Evolutionary conservation across 2,329 filamentous ascomycete genomes (phyloP).

Genomic region (Neofusicoccum cordaticola): DNA sequence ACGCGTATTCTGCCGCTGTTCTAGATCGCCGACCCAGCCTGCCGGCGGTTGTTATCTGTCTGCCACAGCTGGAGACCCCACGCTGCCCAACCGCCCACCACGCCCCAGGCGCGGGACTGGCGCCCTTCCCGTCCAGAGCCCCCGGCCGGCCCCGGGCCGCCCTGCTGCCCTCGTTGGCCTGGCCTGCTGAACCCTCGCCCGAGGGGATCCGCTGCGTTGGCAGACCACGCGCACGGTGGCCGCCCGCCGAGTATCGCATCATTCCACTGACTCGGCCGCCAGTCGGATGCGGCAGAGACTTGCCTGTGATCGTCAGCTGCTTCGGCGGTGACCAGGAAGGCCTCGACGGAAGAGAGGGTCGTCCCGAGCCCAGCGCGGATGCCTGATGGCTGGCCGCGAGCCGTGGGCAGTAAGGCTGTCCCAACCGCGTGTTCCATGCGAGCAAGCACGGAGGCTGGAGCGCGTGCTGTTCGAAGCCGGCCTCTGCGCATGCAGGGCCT

Average conservation of each 20-base stretch:
- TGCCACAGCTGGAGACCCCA: not conserved
- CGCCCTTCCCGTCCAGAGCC: not conserved
- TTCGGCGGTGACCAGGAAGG: slow-evolving; percentile 11
- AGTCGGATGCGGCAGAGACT: not conserved
- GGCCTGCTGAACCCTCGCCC: not conserved
- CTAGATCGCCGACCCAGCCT: slow-evolving; percentile 10
- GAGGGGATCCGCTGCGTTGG: not conserved
- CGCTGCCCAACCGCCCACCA: not conserved
- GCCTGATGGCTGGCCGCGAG: not conserved
- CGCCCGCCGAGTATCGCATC: not conserved
- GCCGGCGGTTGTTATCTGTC: not conserved
- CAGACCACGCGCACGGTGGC: not conserved
- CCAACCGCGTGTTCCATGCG: not conserved
- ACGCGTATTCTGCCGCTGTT: not conserved
- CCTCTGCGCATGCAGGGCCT: not conserved
- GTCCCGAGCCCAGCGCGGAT: slow-evolving; percentile 12
- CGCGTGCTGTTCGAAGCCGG: not conserved
- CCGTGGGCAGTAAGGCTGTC: slow-evolving; percentile 5
- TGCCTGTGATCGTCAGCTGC: not conserved
- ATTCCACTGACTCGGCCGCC: not conserved
- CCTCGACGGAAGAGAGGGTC: slow-evolving; percentile 13
- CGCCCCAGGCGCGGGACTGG: not conserved
- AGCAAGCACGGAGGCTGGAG: not conserved
- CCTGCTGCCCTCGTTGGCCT: not conserved
- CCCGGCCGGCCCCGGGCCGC: not conserved